A percentile compares a stretch with the other conserved stretches of the same genome.
These are phyloP conservation scores for Paramecium octaurelia DNA, from an alignment of 73 alveolate species.

Conservation along the genomic window DNA sequence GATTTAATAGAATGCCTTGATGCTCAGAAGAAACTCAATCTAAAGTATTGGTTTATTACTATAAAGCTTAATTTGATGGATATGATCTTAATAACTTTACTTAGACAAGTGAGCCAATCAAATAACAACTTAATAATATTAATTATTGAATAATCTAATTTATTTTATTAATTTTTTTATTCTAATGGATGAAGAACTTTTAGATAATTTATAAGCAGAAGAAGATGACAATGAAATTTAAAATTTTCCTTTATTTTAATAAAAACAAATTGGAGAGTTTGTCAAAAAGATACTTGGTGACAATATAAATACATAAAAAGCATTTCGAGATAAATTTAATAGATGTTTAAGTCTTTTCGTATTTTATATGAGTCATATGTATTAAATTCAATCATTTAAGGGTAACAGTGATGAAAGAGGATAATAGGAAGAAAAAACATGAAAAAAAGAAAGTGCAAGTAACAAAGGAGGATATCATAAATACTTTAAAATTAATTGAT, in stretches of 20 bases:
- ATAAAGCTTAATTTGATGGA: background rate
- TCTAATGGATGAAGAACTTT: background rate
- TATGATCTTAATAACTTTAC: constrained; percentile 19
- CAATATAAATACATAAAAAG: background rate
- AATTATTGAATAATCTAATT: constrained; percentile 5
- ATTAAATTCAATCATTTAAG: background rate
- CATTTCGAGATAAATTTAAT: constrained; percentile 2
- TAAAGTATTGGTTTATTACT: background rate
- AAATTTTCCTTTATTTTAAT: background rate
- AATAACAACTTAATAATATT: background rate
- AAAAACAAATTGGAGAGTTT: background rate
- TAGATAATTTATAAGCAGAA: background rate
- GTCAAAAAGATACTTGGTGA: background rate
- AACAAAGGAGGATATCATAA: background rate
- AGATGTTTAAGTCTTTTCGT: constrained; percentile 11
- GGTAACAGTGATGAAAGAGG: background rate
- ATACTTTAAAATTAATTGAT: background rate
- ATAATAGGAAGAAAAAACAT: background rate
- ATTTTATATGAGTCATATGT: background rate
- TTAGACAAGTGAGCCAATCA: constrained; percentile 4
- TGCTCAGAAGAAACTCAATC: constrained; percentile 58
- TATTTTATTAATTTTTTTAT: background rate
- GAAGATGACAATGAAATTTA: background rate
- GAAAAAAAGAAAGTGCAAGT: background rate
- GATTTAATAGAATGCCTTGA: background rate